phyloP scores from a whole-genome alignment of 2,329 filamentous ascomycete species.

The Ascochyta viciae-villosae region DNA sequence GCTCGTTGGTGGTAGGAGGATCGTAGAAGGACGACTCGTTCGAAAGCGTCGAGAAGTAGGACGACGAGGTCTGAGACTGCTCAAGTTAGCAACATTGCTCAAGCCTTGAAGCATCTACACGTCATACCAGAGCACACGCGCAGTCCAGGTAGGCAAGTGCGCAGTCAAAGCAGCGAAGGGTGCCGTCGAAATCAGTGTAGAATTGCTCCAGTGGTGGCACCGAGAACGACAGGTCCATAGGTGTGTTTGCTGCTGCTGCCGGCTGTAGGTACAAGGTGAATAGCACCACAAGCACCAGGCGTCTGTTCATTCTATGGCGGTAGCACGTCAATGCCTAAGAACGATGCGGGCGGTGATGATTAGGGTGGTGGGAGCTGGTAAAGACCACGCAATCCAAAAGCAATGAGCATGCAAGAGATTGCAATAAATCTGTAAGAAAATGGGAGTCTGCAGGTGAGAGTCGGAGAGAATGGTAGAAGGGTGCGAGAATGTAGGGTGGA shows the following conservation, averaged over 20 bases:
- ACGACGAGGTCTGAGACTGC: conserved; percentile 24
- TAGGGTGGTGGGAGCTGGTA: conserved; percentile 12
- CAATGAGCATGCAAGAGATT: conserved; percentile 1
- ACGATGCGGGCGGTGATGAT: conserved; percentile 16
- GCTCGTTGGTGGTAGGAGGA: conserved; percentile 8
- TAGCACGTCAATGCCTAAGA: conserved; percentile 33
- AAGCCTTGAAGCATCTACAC: not conserved
- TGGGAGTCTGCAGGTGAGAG: not conserved
- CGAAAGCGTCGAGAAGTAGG: conserved; percentile 1
- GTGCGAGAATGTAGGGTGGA: conserved; percentile 8
- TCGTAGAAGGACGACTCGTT: conserved; percentile 8
- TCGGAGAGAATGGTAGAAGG: conserved; percentile 1
- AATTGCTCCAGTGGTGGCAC: conserved; percentile 28
- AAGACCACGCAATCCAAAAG: conserved; percentile 1
- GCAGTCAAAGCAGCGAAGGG: conserved; percentile 36
- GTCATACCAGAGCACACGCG: conserved; percentile 28
- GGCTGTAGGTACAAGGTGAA: conserved; percentile 36
- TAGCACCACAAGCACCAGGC: conserved; percentile 36
- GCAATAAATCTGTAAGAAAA: not conserved
- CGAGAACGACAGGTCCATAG: conserved; percentile 32
- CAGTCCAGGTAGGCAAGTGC: conserved; percentile 29
- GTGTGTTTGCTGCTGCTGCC: conserved; percentile 34
- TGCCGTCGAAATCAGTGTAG: conserved; percentile 36
- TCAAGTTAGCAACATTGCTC: conserved; percentile 8
- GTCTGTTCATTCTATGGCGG: conserved; percentile 38